A percentile compares a stretch with the other conserved stretches of the same genome.
Evolutionary conservation across 208 protist genomes (phyloP).

Genomic region (Trypanosoma congolense): DNA sequence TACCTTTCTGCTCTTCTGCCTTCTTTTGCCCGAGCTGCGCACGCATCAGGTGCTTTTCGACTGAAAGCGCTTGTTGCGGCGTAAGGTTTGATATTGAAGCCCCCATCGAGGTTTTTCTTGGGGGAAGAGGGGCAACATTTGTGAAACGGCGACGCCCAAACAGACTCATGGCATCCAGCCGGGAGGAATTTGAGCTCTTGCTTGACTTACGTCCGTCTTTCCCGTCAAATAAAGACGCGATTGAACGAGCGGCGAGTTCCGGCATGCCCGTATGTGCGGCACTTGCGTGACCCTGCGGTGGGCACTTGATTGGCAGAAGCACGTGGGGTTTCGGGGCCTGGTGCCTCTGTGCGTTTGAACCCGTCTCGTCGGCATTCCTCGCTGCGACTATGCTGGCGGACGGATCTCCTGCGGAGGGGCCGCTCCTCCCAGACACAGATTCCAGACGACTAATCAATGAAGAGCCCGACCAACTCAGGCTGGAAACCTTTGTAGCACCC

Average conservation of each 20-base stretch:
- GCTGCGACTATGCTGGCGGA: background rate
- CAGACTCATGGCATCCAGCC: slow-evolving; percentile 17
- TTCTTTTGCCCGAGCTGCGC: slow-evolving; percentile 12
- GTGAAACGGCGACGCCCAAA: slow-evolving; percentile 45
- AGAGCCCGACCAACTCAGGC: background rate
- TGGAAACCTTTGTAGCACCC: background rate
- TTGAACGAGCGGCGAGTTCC: no score
- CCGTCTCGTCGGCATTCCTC: background rate
- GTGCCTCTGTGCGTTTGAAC: background rate
- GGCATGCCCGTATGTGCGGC: background rate
- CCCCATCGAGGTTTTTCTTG: background rate
- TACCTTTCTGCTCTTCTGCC: slow-evolving; percentile 19
- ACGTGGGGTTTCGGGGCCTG: background rate
- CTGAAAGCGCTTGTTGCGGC: background rate
- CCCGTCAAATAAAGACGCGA: background rate
- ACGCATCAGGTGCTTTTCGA: slow-evolving; percentile 11
- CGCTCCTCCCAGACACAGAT: background rate
- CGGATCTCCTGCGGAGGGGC: background rate
- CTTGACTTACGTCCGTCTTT: slow-evolving; percentile 2
- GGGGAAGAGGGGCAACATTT: slow-evolving; percentile 13
- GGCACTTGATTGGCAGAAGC: background rate
- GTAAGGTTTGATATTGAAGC: background rate
- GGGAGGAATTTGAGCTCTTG: background rate
- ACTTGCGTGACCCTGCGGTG: background rate
- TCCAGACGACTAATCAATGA: background rate